phyloP scores from a whole-genome alignment of 2,329 filamentous ascomycete genomes.

The Curvularia hawaiiensis region DNA sequence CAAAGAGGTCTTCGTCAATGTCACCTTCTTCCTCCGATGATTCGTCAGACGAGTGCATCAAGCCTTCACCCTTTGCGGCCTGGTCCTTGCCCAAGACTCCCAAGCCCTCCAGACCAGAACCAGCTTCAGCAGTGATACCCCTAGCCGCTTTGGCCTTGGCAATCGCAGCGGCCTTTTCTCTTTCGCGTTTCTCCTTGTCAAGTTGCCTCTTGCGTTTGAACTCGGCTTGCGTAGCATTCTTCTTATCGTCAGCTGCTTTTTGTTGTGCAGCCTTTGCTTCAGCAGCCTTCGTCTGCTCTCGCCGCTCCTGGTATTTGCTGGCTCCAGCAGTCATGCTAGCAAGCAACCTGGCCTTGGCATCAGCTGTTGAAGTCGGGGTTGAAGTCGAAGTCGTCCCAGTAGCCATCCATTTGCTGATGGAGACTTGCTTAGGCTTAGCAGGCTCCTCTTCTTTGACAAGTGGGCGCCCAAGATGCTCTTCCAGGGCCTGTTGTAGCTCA shows the following conservation, averaged over 20 bases:
- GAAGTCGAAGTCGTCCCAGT: slow-evolving; percentile 32
- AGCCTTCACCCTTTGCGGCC: slow-evolving; percentile 73
- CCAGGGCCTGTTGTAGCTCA: slow-evolving; percentile 70
- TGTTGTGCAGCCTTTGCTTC: slow-evolving; percentile 33
- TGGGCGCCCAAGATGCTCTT: slow-evolving; percentile 54
- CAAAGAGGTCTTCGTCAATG: slow-evolving; percentile 72
- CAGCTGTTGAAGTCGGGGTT: slow-evolving; percentile 23
- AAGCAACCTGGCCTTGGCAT: slow-evolving; percentile 36
- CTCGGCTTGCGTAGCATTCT: slow-evolving; percentile 44
- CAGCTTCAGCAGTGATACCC: slow-evolving; percentile 71
- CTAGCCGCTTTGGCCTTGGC: slow-evolving; percentile 67
- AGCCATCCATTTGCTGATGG: slow-evolving; percentile 48
- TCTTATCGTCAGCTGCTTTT: slow-evolving; percentile 34
- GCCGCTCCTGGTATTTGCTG: slow-evolving; percentile 36
- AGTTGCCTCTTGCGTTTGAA: slow-evolving; percentile 77
- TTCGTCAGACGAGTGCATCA: slow-evolving; percentile 83
- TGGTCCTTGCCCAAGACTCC: slow-evolving; percentile 80
- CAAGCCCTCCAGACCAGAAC: slow-evolving; percentile 76
- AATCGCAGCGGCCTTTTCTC: slow-evolving; percentile 72
- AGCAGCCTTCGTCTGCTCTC: slow-evolving; percentile 29
- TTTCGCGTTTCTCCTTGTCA: slow-evolving; percentile 76
- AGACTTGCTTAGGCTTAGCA: slow-evolving; percentile 48
- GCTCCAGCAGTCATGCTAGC: slow-evolving; percentile 36
- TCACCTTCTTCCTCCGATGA: slow-evolving; percentile 62
- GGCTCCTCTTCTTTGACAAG: slow-evolving; percentile 42